Evolutionary conservation across 164 flowering plant species (phyloP).

Genomic region (Vitis labrusca): DNA sequence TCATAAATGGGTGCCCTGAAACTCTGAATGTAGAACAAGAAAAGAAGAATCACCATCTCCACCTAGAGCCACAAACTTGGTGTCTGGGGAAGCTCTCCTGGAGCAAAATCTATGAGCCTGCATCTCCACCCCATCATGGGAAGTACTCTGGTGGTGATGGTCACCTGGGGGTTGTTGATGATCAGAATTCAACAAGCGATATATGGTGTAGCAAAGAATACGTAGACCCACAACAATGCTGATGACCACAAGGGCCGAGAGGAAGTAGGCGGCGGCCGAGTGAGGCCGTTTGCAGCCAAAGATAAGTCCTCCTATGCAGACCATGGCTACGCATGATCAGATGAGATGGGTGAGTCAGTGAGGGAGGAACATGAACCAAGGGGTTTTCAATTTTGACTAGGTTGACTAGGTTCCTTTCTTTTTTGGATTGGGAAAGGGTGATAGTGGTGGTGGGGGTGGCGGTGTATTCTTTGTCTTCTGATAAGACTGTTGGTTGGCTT

Average conservation of each 20-base stretch:
- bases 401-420: constrained; percentile 1
- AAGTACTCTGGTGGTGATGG: not conserved
- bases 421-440: not conserved
- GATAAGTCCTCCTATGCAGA: constrained; percentile 22
- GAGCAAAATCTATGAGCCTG: not conserved
- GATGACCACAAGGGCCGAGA: constrained; percentile 26
- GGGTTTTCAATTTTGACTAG: too few relatives aligned
- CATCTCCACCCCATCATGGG: constrained; percentile 10
- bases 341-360: not conserved
- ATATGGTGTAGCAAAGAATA: constrained; percentile 17
- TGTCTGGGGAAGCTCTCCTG: too few relatives aligned
- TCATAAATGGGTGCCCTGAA: too few relatives aligned
- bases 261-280: constrained; percentile 23
- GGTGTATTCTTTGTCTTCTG: constrained; percentile 8
- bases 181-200: constrained; percentile 8
- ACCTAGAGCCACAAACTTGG: not conserved
- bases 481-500: constrained; percentile 8
- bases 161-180: not conserved
- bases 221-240: constrained; percentile 27
- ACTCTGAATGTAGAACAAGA: too few relatives aligned
- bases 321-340: constrained; percentile 22
- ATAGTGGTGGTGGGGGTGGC: not conserved
- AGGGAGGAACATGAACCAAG: not conserved
- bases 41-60: not conserved
- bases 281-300: constrained; percentile 26